Evolutionary conservation across 371 early-diverging fungal genomes (phyloP).

Genomic region (Mortierella sp.): DNA sequence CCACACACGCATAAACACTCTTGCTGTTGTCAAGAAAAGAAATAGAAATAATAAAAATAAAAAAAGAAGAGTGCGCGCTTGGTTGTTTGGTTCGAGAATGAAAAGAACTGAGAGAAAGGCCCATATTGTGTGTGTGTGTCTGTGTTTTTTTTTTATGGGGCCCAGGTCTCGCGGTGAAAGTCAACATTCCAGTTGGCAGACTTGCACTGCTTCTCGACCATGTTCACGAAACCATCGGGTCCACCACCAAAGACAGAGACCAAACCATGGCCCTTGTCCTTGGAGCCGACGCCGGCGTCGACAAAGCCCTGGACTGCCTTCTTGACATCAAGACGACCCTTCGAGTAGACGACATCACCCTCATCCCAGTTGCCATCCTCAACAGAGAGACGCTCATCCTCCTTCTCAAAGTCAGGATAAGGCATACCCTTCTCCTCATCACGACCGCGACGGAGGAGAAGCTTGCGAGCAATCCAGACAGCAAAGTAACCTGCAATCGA

Average conservation of each 20-base stretch:
- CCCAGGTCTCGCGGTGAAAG: slow-evolving; percentile 52
- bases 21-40: no score
- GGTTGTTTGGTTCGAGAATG: no score
- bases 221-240: slow-evolving; percentile 7
- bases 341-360: slow-evolving; percentile 14
- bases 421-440: slow-evolving; percentile 18
- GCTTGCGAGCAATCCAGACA: slow-evolving; percentile 30
- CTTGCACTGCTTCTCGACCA: slow-evolving; percentile 40
- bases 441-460: slow-evolving; percentile 24
- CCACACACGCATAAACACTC: no score
- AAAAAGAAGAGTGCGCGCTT: no score
- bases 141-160: slow-evolving; percentile 22
- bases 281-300: slow-evolving; percentile 13
- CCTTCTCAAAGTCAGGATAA: slow-evolving; percentile 11
- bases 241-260: slow-evolving; percentile 20
- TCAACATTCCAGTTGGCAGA: slow-evolving; percentile 40
- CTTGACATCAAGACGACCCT: slow-evolving; percentile 22
- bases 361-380: slow-evolving; percentile 26
- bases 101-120: no score
- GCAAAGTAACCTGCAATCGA: slow-evolving; percentile 38
- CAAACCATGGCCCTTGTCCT: slow-evolving; percentile 11
- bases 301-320: slow-evolving; percentile 14
- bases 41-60: no score
- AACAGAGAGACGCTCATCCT: slow-evolving; percentile 10
- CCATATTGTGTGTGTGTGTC: no score